Base-by-base conservation (phyloP, 805 yeast species). In the Suhomyces canberraensis region DNA sequence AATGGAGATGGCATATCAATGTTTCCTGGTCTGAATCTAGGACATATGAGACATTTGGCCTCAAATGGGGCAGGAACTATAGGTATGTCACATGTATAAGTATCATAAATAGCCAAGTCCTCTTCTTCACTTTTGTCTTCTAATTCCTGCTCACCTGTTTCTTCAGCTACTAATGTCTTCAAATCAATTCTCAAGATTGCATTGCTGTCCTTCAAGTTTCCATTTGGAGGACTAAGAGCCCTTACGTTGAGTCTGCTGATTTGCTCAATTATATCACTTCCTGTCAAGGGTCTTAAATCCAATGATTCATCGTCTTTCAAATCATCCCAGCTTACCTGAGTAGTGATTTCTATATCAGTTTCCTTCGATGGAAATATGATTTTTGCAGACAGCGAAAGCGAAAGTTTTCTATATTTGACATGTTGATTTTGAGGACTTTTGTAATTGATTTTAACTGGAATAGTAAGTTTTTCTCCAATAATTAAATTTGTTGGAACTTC, bases 241-340 rank as follows among this genome's bases (percentile, higher is more conserved):
- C 46, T 42, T 11, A 63, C 40, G 18, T 54, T 48, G 25, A 64
- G 47, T 1, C 13, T 29, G 25, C 48, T 49, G 14, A 29, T 37
- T 8, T 25, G 40, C 11, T 36, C 37, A 13, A 25, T 27, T 1
- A 27, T 25, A 1, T 34, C 44, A 1, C 34, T 27, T n/a, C 36
- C 37, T 1, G 45, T 43, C 4, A 51, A 35, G 1, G 40, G 41
- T 4, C 44, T 35, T 20, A 66, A 31, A 17, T 51, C 49, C 27
- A 67, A 42, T 1, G 66, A 56, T 39, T 64, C 69, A 32, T 68
- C 74, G 40, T 68, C 74, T 40, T 68, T 68, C 29, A 60, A 39
- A 5, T 34, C 44, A 16, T 61, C 56, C 72, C 72, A 68, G 36
- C 54, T 55, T 3, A 50, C 49, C 30, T 48, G 59, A 2, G 57